phyloP scores from a whole-genome alignment of 2,329 filamentous ascomycete species.

The Paecilomyces formosus region DNA sequence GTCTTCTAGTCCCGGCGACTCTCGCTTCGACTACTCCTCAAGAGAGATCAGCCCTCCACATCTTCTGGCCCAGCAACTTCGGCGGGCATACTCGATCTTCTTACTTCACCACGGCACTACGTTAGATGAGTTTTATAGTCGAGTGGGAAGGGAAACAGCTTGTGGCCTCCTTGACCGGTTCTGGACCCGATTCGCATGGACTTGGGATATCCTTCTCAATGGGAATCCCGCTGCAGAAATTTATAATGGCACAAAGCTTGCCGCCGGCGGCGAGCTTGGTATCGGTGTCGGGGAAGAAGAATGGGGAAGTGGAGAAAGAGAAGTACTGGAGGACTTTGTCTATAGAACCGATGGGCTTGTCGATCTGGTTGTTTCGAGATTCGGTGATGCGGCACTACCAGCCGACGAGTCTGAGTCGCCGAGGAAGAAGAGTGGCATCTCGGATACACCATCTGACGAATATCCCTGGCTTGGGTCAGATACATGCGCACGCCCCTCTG shows the following conservation, averaged over 20 bases:
- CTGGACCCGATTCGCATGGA: conserved; percentile 62
- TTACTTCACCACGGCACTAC: conserved; percentile 78
- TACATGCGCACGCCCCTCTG: conserved; percentile 58
- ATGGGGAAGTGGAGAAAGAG: conserved; percentile 84
- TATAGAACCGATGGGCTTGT: conserved; percentile 73
- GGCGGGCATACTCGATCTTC: conserved; percentile 76
- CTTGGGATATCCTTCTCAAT: conserved; percentile 83
- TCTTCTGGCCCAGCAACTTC: conserved; percentile 70
- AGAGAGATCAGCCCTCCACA: conserved; percentile 79
- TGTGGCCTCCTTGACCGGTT: conserved; percentile 66
- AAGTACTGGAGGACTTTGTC: conserved; percentile 85
- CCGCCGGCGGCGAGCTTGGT: conserved; percentile 83
- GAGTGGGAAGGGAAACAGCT: conserved; percentile 60
- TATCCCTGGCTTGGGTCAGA: conserved; percentile 69
- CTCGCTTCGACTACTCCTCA: conserved; percentile 70
- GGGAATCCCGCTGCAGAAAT: conserved; percentile 78
- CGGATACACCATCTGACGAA: conserved; percentile 15
- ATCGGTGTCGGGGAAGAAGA: conserved; percentile 95
- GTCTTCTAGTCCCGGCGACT: conserved; percentile 32
- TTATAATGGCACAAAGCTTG: conserved; percentile 78
- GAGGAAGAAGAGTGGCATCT: conserved; percentile 8
- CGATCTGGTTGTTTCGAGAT: conserved; percentile 80
- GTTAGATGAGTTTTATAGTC: conserved; percentile 61
- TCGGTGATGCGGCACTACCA: conserved; percentile 52
- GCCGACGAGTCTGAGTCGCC: conserved; percentile 13